Conservation (phyloP, 2,329 filamentous ascomycete species). For the Seiridium cupressi region DNA sequence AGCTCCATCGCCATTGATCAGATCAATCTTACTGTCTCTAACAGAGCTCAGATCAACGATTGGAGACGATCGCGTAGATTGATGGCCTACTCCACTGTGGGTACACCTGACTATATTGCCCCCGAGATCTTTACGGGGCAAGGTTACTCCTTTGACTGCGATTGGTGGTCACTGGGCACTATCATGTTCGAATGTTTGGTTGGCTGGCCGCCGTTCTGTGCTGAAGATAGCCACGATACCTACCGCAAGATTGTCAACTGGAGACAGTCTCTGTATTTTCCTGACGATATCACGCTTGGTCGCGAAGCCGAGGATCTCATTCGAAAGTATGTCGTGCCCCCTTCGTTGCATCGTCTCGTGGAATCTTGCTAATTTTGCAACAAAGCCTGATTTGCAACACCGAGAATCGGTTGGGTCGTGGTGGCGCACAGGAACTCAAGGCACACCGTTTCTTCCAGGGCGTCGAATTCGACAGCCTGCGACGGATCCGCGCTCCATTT, state of each 20-base stretch:
- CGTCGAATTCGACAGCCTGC: constrained; percentile 90
- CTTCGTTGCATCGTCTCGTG: background rate
- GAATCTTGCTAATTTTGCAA: constrained; percentile 1
- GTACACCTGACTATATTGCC: constrained; percentile 97
- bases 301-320: constrained; percentile 90
- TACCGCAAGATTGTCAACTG: constrained; percentile 99
- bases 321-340: constrained; percentile 62
- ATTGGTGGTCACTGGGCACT: constrained; percentile 98
- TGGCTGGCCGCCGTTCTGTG: constrained; percentile 98
- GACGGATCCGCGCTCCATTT: constrained; percentile 91
- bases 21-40: constrained; percentile 97
- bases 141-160: constrained; percentile 94
- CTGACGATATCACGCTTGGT: constrained; percentile 87
- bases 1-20: constrained; percentile 96
- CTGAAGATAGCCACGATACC: constrained; percentile 94
- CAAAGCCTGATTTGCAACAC: constrained; percentile 87
- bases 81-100: constrained; percentile 97
- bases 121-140: constrained; percentile 97
- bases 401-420: constrained; percentile 84
- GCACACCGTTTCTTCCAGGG: constrained; percentile 93
- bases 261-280: constrained; percentile 93
- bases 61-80: constrained; percentile 94
- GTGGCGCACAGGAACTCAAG: constrained; percentile 90
- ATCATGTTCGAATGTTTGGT: constrained; percentile 99
- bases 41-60: constrained; percentile 96